These are phyloP conservation scores for Penicillium canescens DNA, from an alignment of 495 filamentous ascomycete genomes.

Conservation along the genomic window DNA sequence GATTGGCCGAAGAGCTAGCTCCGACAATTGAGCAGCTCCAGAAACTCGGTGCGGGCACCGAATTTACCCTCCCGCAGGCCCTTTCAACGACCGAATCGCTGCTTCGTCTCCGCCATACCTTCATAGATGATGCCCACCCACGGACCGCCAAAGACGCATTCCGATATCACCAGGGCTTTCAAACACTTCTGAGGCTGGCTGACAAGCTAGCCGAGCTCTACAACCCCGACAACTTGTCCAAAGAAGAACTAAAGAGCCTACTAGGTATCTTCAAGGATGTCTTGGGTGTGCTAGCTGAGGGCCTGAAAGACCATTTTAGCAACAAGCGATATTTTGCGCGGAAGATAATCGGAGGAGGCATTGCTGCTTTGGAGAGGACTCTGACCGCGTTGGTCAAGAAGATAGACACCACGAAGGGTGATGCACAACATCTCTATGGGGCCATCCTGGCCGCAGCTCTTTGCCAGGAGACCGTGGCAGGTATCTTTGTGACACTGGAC, in stretches of 20 bases:
- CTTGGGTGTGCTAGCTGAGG: constrained; percentile 71
- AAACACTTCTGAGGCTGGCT: constrained; percentile 66
- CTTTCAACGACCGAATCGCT: constrained; percentile 40
- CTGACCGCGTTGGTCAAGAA: constrained; percentile 60
- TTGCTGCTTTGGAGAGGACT: constrained; percentile 70
- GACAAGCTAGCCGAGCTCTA: constrained; percentile 71
- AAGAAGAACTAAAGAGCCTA: constrained; percentile 59
- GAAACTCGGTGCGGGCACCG: constrained; percentile 21
- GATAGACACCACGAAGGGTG: constrained; percentile 50
- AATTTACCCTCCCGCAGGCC: constrained; percentile 27
- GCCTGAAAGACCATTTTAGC: constrained; percentile 76
- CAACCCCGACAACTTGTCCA: constrained; percentile 50
- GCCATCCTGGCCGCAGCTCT: constrained; percentile 80
- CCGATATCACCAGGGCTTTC: constrained; percentile 78
- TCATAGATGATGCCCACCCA: constrained; percentile 51
- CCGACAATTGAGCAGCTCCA: constrained; percentile 56
- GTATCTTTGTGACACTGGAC: constrained; percentile 37
- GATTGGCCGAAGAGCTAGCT: constrained; percentile 61
- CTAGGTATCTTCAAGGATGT: constrained; percentile 70
- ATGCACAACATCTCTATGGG: constrained; percentile 77
- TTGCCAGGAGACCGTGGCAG: constrained; percentile 68
- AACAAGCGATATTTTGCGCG: constrained; percentile 84
- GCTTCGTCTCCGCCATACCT: constrained; percentile 54
- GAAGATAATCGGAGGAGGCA: constrained; percentile 71
- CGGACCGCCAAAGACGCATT: constrained; percentile 72